Conservation (phyloP, 2,329 filamentous ascomycete genomes). For the Ophiostoma novo-ulmi region DNA sequence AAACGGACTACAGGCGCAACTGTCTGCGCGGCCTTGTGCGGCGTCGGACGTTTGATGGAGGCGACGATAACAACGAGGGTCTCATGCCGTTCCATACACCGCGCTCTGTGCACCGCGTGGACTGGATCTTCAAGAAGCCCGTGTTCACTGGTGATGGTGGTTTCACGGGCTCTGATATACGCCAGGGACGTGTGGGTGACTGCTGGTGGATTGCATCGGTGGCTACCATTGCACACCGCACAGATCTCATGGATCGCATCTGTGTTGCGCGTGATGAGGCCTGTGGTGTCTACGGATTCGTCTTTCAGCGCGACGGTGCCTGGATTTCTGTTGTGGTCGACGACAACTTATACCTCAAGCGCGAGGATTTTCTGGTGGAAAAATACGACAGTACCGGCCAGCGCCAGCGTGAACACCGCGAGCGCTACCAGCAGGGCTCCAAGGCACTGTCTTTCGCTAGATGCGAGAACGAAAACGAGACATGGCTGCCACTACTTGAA, state of each 20-base stretch:
- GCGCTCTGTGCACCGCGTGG: constrained; percentile 41
- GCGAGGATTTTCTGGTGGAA: constrained; percentile 46
- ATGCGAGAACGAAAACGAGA: constrained; percentile 64
- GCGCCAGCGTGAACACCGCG: constrained; percentile 57
- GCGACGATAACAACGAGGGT: constrained; percentile 17
- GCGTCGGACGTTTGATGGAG: constrained; percentile 16
- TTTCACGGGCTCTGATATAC: constrained; percentile 40
- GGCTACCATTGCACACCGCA: constrained; percentile 61
- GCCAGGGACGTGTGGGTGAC: constrained; percentile 52
- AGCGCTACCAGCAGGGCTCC: constrained; percentile 61
- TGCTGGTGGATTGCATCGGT: constrained; percentile 70
- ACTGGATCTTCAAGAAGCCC: constrained; percentile 55
- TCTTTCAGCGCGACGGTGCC: constrained; percentile 50
- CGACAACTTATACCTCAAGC: constrained; percentile 62
- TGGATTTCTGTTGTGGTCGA: constrained; percentile 67
- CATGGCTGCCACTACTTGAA: constrained; percentile 67
- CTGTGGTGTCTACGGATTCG: constrained; percentile 37
- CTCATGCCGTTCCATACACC: constrained; percentile 30
- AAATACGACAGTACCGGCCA: constrained; percentile 36
- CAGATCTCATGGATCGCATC: constrained; percentile 59
- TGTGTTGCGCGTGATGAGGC: constrained; percentile 63
- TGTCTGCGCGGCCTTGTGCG: constrained; percentile 35
- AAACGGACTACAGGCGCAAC: constrained; percentile 36
- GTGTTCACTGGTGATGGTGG: constrained; percentile 41
- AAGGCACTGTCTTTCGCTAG: constrained; percentile 65